Conservation (phyloP, 805 yeast species). For the Kluyveromyces dobzhanskii region DNA sequence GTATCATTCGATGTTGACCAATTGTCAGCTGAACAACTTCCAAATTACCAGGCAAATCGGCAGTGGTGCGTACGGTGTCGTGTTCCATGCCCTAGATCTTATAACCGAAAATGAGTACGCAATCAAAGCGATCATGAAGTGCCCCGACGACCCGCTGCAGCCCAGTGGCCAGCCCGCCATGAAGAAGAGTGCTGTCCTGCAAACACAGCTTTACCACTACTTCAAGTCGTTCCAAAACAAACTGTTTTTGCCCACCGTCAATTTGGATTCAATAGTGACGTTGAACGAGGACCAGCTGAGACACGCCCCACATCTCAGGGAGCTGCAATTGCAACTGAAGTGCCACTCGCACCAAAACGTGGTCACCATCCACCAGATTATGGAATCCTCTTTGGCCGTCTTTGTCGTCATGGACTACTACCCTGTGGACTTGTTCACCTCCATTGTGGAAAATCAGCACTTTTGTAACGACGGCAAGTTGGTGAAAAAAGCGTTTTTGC, state of each 20-base stretch:
- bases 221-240: slow-evolving; percentile 18
- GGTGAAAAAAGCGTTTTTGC: slow-evolving; percentile 55
- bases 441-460: slow-evolving; percentile 67
- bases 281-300: slow-evolving; percentile 31
- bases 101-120: slow-evolving; percentile 48
- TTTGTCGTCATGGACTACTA: slow-evolving; percentile 82
- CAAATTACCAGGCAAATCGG: slow-evolving; percentile 19
- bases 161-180: slow-evolving; percentile 10
- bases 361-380: slow-evolving; percentile 64
- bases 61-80: slow-evolving; percentile 80
- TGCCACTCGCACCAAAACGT: slow-evolving; percentile 78
- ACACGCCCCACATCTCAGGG: slow-evolving; percentile 40
- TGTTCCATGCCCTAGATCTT: slow-evolving; percentile 57
- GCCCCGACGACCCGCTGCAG: slow-evolving; percentile 13
- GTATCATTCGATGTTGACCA: slow-evolving; percentile 14
- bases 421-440: slow-evolving; percentile 77
- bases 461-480: slow-evolving; percentile 45
- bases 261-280: slow-evolving; percentile 19
- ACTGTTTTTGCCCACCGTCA: slow-evolving; percentile 19
- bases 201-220: slow-evolving; percentile 21
- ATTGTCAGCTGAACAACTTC: slow-evolving; percentile 23
- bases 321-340: slow-evolving; percentile 61
- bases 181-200: slow-evolving; percentile 19
- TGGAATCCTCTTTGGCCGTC: slow-evolving; percentile 47
- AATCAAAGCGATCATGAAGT: slow-evolving; percentile 59